A percentile compares a stretch with the other conserved stretches of the same genome.
These are phyloP conservation scores for Didymella lethalis DNA, from an alignment of 2,329 filamentous ascomycete species.

Conservation along the genomic window DNA sequence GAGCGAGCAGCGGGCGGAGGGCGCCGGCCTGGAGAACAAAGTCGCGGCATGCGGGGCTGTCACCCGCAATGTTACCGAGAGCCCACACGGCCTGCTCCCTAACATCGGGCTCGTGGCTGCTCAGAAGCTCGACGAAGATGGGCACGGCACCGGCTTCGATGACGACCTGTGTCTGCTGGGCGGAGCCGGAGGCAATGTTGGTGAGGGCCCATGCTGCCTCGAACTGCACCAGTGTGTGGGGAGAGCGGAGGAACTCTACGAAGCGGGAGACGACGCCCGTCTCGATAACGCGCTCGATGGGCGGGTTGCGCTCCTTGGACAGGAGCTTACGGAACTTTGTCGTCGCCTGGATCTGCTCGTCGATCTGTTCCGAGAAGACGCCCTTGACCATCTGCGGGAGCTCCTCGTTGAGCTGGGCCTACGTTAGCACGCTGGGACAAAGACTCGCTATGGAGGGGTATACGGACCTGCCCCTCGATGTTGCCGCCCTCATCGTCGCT, in stretches of 20 bases:
- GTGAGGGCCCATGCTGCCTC: constrained; percentile 99
- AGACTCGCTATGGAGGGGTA: constrained; percentile 29
- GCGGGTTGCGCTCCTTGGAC: constrained; percentile 98
- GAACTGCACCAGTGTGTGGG: constrained; percentile 97
- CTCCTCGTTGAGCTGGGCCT: constrained; percentile 85
- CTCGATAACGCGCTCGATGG: constrained; percentile 99
- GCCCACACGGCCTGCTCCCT: constrained; percentile 99
- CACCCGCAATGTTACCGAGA: constrained; percentile 96
- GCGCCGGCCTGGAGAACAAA: constrained; percentile 93
- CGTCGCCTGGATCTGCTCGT: constrained; percentile 94
- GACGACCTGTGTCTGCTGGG: constrained; percentile 96
- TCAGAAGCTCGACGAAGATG: constrained; percentile 96
- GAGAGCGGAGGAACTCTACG: constrained; percentile 96
- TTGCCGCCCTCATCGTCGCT: constrained; percentile 97
- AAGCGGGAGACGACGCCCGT: constrained; percentile 97
- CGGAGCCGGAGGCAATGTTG: constrained; percentile 98
- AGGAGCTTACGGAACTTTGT: constrained; percentile 98
- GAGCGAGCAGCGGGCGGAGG: constrained; percentile 84
- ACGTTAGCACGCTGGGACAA: constrained; percentile 29
- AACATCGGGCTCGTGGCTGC: constrained; percentile 95
- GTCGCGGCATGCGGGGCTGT: constrained; percentile 96
- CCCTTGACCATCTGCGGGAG: constrained; percentile 97
- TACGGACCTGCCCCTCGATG: constrained; percentile 91
- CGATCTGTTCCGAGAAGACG: constrained; percentile 98
- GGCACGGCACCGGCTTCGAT: constrained; percentile 98